phyloP scores from a whole-genome alignment of 208 protist genomes.

The Leishmania tropica region DNA sequence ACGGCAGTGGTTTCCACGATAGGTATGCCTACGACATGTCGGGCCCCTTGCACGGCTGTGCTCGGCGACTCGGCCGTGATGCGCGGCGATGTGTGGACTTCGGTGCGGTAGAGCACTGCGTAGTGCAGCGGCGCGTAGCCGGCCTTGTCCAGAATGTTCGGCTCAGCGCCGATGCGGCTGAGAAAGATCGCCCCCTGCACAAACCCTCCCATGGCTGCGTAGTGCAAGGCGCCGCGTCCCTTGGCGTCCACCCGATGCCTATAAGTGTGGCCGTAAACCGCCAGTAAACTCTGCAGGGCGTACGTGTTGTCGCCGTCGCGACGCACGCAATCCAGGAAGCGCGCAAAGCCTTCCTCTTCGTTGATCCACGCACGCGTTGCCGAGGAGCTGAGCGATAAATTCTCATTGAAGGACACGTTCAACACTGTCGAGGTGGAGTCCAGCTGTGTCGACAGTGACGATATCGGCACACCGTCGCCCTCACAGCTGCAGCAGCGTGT shows the following conservation, averaged over 20 bases:
- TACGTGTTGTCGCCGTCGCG: conserved; percentile 37
- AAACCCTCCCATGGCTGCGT: conserved; percentile 35
- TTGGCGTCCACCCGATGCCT: conserved; percentile 26
- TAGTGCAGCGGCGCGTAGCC: conserved; percentile 50
- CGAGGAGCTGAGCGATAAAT: conserved; percentile 2
- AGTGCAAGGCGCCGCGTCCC: conserved; percentile 37
- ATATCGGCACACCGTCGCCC: neutral
- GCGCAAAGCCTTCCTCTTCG: conserved; percentile 28
- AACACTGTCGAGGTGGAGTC: neutral
- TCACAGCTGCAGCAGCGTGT: conserved; percentile 2
- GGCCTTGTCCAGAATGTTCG: conserved; percentile 35
- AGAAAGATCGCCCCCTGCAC: conserved; percentile 33
- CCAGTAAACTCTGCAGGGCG: conserved; percentile 25
- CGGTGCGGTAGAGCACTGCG: conserved; percentile 34
- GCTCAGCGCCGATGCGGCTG: conserved; percentile 37
- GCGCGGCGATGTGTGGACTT: conserved; percentile 8
- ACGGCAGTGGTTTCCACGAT: conserved; percentile 14
- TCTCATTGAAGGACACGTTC: conserved; percentile 13
- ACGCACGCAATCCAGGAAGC: conserved; percentile 32
- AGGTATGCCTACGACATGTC: conserved; percentile 23
- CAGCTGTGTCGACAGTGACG: neutral
- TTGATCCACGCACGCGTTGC: conserved; percentile 17
- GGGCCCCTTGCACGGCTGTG: conserved; percentile 12
- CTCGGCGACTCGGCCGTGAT: conserved; percentile 23
- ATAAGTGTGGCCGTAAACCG: conserved; percentile 20